phyloP scores from a whole-genome alignment of 2,329 filamentous ascomycete species.

The Penicillium occitanis region DNA sequence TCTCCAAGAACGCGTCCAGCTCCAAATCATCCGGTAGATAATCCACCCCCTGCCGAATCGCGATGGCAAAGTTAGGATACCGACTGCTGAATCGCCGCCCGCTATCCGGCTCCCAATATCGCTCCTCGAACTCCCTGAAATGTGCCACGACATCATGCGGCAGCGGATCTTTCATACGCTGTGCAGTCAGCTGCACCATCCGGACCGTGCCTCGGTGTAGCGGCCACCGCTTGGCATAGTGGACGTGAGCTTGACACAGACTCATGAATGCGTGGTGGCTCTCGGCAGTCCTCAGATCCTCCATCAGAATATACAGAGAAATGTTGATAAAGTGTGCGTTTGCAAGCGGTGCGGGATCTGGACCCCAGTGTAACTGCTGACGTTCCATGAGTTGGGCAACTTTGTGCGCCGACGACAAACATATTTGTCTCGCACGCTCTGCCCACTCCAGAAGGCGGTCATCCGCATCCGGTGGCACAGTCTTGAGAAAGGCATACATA shows the following conservation, averaged over 20 bases:
- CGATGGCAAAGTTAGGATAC: constrained; percentile 25
- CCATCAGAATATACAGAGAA: constrained; percentile 31
- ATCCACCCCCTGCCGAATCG: constrained; percentile 11
- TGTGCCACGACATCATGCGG: constrained; percentile 29
- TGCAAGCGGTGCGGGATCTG: constrained; percentile 30
- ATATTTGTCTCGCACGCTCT: constrained; percentile 23
- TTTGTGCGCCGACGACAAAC: constrained; percentile 26
- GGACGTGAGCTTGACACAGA: constrained; percentile 28
- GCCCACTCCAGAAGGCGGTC: constrained; percentile 7
- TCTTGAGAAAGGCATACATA: constrained; percentile 30
- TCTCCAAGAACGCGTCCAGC: constrained; percentile 32
- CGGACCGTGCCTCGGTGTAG: constrained; percentile 31
- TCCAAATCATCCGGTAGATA: constrained; percentile 22
- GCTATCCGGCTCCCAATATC: constrained; percentile 23
- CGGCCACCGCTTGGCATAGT: constrained; percentile 30
- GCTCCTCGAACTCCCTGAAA: constrained; percentile 27
- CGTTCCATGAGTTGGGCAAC: constrained; percentile 28
- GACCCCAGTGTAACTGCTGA: constrained; percentile 32
- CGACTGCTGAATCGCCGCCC: constrained; percentile 29
- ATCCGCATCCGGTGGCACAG: constrained; percentile 19
- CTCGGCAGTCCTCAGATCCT: constrained; percentile 26
- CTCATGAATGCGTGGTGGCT: constrained; percentile 31
- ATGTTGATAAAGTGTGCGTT: constrained; percentile 31
- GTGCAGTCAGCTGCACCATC: constrained; percentile 31
- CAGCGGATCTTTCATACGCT: constrained; percentile 26